Evolutionary conservation across 495 filamentous ascomycete species (phyloP).

Genomic region (Penicillium silybi): DNA sequence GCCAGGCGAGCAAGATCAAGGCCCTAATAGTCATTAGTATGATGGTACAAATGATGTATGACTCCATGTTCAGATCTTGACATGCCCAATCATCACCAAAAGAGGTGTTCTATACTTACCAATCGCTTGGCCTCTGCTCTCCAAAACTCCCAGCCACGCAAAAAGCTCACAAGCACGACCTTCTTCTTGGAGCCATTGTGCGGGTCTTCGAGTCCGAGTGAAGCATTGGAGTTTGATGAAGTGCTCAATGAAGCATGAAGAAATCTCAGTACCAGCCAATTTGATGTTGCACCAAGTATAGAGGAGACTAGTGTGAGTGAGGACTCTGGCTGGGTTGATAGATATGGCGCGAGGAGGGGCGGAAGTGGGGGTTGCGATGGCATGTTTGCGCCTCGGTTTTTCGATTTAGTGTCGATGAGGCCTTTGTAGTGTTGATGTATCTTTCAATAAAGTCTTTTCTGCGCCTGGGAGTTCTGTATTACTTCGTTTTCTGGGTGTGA

Average conservation of each 20-base stretch:
- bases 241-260: slow-evolving; percentile 52
- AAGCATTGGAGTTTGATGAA: slow-evolving; percentile 15
- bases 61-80: background rate
- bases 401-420: background rate
- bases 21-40: slow-evolving; percentile 39
- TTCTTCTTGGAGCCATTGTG: slow-evolving; percentile 32
- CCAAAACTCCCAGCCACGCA: slow-evolving; percentile 77
- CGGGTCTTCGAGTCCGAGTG: slow-evolving; percentile 18
- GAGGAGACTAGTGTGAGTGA: slow-evolving; percentile 72
- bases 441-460: background rate
- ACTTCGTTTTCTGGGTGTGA: background rate
- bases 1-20: slow-evolving; percentile 63
- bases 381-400: slow-evolving; percentile 27
- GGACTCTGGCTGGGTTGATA: slow-evolving; percentile 38
- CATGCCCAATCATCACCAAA: background rate
- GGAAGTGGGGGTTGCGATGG: slow-evolving; percentile 56
- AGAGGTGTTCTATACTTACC: slow-evolving; percentile 32
- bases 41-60: background rate
- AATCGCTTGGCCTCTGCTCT: slow-evolving; percentile 56
- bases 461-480: background rate
- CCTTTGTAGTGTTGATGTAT: background rate
- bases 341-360: slow-evolving; percentile 63
- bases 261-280: slow-evolving; percentile 69
- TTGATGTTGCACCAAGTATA: slow-evolving; percentile 65
- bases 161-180: slow-evolving; percentile 77